Evolutionary conservation across 2,329 filamentous ascomycete genomes (phyloP).

Genomic region (Aureobasidium pullulans): DNA sequence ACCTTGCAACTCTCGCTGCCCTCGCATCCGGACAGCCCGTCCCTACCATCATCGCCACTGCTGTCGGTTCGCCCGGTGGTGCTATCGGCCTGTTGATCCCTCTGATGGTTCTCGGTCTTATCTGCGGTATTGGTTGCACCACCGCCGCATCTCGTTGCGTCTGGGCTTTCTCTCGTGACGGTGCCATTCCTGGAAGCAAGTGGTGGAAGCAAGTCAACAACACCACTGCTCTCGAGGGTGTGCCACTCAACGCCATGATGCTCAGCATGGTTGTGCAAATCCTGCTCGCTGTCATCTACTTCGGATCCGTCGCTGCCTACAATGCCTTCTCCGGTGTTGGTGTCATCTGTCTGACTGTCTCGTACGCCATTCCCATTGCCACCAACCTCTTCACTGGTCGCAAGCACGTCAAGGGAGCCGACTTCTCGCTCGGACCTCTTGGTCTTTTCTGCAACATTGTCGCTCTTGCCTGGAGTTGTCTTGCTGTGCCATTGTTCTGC

Average conservation of each 20-base stretch:
- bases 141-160: conserved; percentile 60
- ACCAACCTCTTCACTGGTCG: conserved; percentile 57
- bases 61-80: conserved; percentile 52
- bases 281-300: conserved; percentile 59
- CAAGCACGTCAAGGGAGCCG: conserved; percentile 48
- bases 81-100: conserved; percentile 58
- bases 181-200: conserved; percentile 57
- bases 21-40: conserved; percentile 53
- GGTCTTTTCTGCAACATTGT: conserved; percentile 57
- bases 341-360: conserved; percentile 61
- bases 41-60: conserved; percentile 56
- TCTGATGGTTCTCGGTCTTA: conserved; percentile 57
- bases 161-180: conserved; percentile 65
- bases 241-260: conserved; percentile 67
- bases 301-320: conserved; percentile 62
- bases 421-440: conserved; percentile 55
- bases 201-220: conserved; percentile 59
- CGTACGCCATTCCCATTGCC: conserved; percentile 60
- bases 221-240: conserved; percentile 46
- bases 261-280: conserved; percentile 60
- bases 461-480: conserved; percentile 57
- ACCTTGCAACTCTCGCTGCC: conserved; percentile 45
- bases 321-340: conserved; percentile 59
- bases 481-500: conserved; percentile 67
- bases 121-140: conserved; percentile 63